A percentile compares a stretch with the other conserved stretches of the same genome.
Evolutionary conservation across 257 asterid species (phyloP).

Genomic region (Fraxinus cuspidata): DNA sequence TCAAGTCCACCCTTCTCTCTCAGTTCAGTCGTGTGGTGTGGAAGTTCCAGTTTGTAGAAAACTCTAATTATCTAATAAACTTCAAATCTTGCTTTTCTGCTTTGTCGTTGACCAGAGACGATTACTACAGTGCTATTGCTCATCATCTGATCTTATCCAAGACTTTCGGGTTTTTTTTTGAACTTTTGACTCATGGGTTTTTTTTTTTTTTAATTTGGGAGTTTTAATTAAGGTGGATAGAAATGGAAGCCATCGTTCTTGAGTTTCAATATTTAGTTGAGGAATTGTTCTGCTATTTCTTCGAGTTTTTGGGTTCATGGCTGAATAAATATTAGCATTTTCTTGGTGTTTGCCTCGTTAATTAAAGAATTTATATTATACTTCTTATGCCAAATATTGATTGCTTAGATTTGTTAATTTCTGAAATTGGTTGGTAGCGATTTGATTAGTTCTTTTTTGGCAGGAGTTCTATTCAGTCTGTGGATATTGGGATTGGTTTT

Average conservation of each 20-base stretch:
- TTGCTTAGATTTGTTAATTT: conserved; percentile 19
- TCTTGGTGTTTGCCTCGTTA: conserved; percentile 13
- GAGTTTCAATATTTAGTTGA: conserved; percentile 16
- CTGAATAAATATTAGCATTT: conserved; percentile 14
- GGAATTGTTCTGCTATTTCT: conserved; percentile 21
- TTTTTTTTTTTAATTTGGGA: background rate
- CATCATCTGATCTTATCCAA: background rate
- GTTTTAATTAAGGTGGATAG: background rate
- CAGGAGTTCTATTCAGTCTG: background rate
- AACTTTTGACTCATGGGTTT: background rate
- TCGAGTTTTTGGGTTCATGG: too few relatives aligned
- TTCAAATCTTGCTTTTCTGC: conserved; percentile 17
- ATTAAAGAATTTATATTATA: conserved; percentile 22
- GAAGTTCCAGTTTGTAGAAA: background rate
- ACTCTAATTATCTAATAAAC: conserved; percentile 11
- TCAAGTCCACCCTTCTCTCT: background rate
- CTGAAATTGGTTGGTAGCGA: background rate
- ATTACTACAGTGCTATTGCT: background rate
- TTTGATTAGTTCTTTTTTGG: background rate
- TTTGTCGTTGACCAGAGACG: conserved; percentile 8
- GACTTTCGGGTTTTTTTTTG: too few relatives aligned
- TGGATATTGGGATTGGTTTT: conserved; percentile 1
- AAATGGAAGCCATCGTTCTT: conserved; percentile 2
- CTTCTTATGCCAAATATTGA: conserved; percentile 10
- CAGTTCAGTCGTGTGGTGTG: background rate